Evolutionary conservation across 2,329 filamentous ascomycete genomes (phyloP).

Genomic region (Trichoderma pleuroti): DNA sequence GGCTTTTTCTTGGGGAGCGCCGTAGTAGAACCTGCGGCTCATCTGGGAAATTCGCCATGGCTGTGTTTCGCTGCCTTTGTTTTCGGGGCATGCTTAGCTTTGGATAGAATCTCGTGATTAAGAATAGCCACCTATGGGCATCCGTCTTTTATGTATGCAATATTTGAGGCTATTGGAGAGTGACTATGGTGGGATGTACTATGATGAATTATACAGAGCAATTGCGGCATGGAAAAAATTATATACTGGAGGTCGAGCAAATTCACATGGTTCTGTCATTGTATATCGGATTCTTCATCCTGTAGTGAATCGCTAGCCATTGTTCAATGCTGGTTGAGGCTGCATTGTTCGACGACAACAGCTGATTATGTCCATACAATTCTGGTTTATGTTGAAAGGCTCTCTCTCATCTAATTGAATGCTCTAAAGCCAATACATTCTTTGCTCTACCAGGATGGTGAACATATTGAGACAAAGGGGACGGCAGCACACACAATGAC

Average conservation of each 20-base stretch:
- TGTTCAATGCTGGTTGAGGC: not conserved
- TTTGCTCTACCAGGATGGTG: not conserved
- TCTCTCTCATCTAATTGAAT: not conserved
- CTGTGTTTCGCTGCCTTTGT: not conserved
- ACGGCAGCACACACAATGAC: not conserved
- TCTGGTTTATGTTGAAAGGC: not conserved
- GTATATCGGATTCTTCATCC: not conserved
- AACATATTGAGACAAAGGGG: not conserved
- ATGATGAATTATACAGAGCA: not conserved
- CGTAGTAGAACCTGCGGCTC: not conserved
- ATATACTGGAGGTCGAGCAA: not conserved
- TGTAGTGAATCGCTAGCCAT: not conserved
- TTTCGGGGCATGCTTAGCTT: not conserved
- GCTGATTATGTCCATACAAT: not conserved
- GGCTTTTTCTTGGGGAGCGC: not conserved
- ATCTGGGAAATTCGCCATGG: no score
- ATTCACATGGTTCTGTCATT: not conserved
- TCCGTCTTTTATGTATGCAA: not conserved
- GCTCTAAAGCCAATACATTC: not conserved
- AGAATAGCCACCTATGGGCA: not conserved
- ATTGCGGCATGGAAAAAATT: not conserved
- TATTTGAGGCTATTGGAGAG: not conserved
- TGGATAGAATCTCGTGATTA: not conserved
- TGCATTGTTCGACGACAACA: not conserved
- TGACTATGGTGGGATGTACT: not conserved